Evolutionary conservation across 2,329 filamentous ascomycete genomes (phyloP), one percentile per base, ranked within the genome.

Genomic region (Aspergillus alliaceus): DNA sequence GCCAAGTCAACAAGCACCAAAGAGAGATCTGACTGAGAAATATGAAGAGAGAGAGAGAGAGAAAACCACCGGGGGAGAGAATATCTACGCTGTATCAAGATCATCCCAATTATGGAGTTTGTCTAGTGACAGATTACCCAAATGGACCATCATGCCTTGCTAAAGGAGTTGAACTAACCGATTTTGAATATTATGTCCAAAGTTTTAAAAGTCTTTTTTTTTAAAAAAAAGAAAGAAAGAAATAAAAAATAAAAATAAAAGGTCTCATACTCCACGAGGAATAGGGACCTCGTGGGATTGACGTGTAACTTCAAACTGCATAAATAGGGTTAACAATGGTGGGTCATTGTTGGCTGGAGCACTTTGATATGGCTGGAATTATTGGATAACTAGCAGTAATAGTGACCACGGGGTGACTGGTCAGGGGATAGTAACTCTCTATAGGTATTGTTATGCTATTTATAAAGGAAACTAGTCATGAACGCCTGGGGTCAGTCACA

Each of bases 391-490:
- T 48, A 48, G 25, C 44, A 48, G 44, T 32, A 32, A 48, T 48
- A 44, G 40, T 44, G 40, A 27, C n/a, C 42, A 27, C 27, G 12
- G 20, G 11, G 44, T 18, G 27, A 48, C 25, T 31, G 44, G 27
- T 32, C 27, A 32, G 25, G 44, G 7, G 44, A 25, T 14, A 27
- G 24, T 44, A 18, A 9, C 50, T 42, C 50, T 2, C n/a, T 39
- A 24, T 6, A 32, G 50, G 42, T 27, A 32, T 50, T 18, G 8
- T 25, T 40, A 29, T 15, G 18, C 39, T 53, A 31, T 42, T 42
- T 53, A 32, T 49, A 49, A 35, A 49, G 7, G 49, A 37, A 51
- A 35, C 34, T 51, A 51, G 40, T 18, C 40, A 48, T 48, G 44
- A 48, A 48, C 44, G 27, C 44, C 25, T 48, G 44, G 44, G 44